These are phyloP conservation scores for Pittosporum tobira DNA, from an alignment of 129 eudicot species.

Conservation along the genomic window DNA sequence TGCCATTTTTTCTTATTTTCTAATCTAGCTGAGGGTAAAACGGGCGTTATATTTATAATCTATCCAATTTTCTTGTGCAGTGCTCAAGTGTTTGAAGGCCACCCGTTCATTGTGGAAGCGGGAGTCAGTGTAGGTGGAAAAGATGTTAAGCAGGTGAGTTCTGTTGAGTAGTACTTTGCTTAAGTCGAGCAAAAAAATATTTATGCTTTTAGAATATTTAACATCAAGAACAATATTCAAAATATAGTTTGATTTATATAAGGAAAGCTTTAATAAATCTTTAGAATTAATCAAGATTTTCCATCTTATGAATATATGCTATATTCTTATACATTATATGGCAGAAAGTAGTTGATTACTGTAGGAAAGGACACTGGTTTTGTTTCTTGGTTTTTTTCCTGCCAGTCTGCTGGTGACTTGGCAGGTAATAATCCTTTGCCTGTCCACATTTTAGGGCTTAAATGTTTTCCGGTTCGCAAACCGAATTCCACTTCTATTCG, in stretches of 20 bases:
- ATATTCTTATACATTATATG: background rate
- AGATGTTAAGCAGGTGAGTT: conserved; percentile 94
- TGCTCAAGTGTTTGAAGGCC: conserved; percentile 99
- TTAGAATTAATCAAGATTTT: too few species aligned
- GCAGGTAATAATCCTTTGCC: background rate
- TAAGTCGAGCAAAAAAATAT: too few species aligned
- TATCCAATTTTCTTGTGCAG: conserved; percentile 29
- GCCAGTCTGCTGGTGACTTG: background rate
- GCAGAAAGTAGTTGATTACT: background rate
- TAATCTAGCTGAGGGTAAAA: background rate
- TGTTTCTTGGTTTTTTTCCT: conserved; percentile 1
- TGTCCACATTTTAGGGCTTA: conserved; percentile 50
- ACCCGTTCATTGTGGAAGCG: conserved; percentile 97
- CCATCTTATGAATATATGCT: background rate
- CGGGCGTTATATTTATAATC: conserved; percentile 14
- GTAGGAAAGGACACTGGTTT: conserved; percentile 1
- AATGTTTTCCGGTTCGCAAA: conserved; percentile 95
- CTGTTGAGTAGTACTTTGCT: background rate
- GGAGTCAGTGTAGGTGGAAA: conserved; percentile 98
- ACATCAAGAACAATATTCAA: too few species aligned
- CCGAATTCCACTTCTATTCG: conserved; percentile 94
- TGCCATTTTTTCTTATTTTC: background rate
- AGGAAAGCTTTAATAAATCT: too few species aligned
- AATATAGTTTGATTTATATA: too few species aligned
- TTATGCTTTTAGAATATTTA: too few species aligned